Percentiles rank a stretch among this genome's conserved stretches.
phyloP scores from a whole-genome alignment of 176 grass and related monocot genomes.

The Secale cereale region DNA sequence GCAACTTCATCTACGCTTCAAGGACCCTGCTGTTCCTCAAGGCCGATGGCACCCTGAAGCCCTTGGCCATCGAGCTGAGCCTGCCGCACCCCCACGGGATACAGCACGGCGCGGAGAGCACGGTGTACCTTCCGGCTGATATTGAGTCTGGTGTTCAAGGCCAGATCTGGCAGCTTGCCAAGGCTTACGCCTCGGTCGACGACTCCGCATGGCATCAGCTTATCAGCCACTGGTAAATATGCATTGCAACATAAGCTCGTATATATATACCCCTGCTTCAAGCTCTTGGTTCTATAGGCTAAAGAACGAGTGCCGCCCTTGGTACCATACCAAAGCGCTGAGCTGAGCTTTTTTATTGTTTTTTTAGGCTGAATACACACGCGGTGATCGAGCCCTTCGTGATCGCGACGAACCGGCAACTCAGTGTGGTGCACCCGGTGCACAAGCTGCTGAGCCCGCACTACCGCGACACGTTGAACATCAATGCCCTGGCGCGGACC shows the following conservation, averaged over 20 bases:
- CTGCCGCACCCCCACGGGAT: constrained; percentile 45
- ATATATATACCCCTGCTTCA: background rate
- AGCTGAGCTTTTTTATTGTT: background rate
- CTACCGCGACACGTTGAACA: constrained; percentile 93
- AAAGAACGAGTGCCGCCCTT: background rate
- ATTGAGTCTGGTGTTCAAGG: constrained; percentile 18
- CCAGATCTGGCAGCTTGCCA: constrained; percentile 84
- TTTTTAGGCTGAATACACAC: constrained; percentile 81
- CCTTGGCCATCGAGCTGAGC: constrained; percentile 77
- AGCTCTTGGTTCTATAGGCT: background rate
- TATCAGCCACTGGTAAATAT: constrained; percentile 79
- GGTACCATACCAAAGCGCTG: background rate
- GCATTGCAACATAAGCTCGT: background rate
- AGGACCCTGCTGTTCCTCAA: constrained; percentile 73
- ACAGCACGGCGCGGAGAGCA: constrained; percentile 44
- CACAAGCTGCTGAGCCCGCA: constrained; percentile 86
- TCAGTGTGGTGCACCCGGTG: constrained; percentile 72
- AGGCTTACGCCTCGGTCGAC: constrained; percentile 84
- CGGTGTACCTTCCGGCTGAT: constrained; percentile 53
- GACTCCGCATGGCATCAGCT: constrained; percentile 95
- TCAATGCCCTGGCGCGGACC: constrained; percentile 77
- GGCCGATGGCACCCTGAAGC: constrained; percentile 69
- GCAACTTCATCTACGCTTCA: constrained; percentile 70
- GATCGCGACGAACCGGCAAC: constrained; percentile 78
- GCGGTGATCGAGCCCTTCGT: constrained; percentile 81